Base-by-base conservation (phyloP, 306 rosid species). In the Quercus robur region DNA sequence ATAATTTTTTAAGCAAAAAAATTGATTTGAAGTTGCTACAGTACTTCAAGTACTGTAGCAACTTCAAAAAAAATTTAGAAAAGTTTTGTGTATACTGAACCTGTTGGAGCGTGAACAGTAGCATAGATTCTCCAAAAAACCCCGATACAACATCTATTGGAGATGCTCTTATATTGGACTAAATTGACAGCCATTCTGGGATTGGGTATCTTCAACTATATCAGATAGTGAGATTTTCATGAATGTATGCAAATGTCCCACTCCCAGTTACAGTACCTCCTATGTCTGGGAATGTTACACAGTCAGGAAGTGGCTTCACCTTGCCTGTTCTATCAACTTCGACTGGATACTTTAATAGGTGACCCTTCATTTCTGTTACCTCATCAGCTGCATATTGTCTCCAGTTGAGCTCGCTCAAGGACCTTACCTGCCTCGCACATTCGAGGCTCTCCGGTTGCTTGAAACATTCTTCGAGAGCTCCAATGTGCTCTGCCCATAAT, bases 191-290 rank as follows among this genome's bases (percentile, higher is more conserved):
- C 18, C 31, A 61, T 61, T 25, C 33, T 61, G 1, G 17, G 13
- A 61, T 49, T 61, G 67, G 8, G 67, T 61, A 61, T 61, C 33
- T 23, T 75, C 5, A 1, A n/a, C 23, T 15, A 23, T 56, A 78
- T 90, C 82, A 94, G 72, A 91, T 92, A 19, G 97, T 92, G 79
- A 94, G 92, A 71, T 92, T 92, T 83, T 92, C 94, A 85, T 85
- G 90, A 67, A 88, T 76, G 76, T 25, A 76, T 10, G 21, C 46
- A 25, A 87, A 91, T 0, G 85, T 81, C 1, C 98, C 97, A n/a
- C 83, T 75, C 2, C 98, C 98, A n/a, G 85, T 75, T 58, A 92
- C 84, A 82, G 81, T 91, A 23, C 97, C 98, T 55, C 97, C 97
- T 23, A 92, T 83, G 71, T 92, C 98, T 0, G 97, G 97, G 77